Conservation (phyloP, 306 rosid species). For the Phaseolus lunatus region DNA sequence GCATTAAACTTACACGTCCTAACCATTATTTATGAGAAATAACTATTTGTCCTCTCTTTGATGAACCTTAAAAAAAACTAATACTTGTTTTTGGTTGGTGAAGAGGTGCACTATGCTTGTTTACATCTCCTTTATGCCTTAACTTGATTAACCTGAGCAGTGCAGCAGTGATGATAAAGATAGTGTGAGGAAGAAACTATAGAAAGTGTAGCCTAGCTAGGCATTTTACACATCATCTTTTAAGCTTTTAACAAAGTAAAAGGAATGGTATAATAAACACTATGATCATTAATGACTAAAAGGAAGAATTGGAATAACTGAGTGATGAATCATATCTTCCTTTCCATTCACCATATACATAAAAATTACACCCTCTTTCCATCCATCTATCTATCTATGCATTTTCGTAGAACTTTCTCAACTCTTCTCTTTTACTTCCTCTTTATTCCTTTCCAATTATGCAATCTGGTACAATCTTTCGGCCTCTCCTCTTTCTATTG, state of each 20-base stretch:
- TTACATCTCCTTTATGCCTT: not conserved
- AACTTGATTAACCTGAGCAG: not conserved
- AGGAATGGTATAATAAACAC: slow-evolving; percentile 20
- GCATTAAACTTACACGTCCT: too few relatives aligned
- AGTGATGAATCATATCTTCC: slow-evolving; percentile 19
- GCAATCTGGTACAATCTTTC: slow-evolving; percentile 40
- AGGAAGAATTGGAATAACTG: slow-evolving; percentile 37
- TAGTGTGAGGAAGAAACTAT: not conserved
- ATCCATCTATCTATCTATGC: slow-evolving; percentile 27
- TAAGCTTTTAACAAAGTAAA: slow-evolving; percentile 36
- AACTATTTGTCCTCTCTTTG: too few relatives aligned
- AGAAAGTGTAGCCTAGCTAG: not conserved
- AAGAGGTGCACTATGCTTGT: not conserved
- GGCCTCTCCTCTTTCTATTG: slow-evolving; percentile 34
- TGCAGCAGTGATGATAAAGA: not conserved
- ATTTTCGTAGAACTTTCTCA: slow-evolving; percentile 44
- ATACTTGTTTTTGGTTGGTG: not conserved
- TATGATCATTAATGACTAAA: slow-evolving; percentile 17
- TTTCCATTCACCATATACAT: slow-evolving; percentile 9
- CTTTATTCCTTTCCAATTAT: slow-evolving; percentile 31
- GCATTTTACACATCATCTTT: slow-evolving; percentile 26
- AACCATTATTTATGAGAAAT: not conserved
- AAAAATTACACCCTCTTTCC: not conserved
- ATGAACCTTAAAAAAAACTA: too few relatives aligned
- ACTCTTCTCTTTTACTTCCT: slow-evolving; percentile 32